Conservation (phyloP, 2,329 filamentous ascomycete species). For the Penicillium sp. region DNA sequence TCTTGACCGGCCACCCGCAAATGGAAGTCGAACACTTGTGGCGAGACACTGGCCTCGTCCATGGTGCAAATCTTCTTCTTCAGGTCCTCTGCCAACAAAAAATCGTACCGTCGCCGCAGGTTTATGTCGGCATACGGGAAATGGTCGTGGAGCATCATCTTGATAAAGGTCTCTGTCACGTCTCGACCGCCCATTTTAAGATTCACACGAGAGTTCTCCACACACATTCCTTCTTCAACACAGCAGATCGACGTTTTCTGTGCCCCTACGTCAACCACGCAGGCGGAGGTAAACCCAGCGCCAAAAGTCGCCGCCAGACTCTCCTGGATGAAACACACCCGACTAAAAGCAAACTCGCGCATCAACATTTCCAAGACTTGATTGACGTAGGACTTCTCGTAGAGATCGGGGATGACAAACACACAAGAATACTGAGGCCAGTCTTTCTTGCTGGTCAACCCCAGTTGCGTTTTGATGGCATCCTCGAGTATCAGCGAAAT, state of each 20-base stretch:
- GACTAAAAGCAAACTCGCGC: slow-evolving; percentile 80
- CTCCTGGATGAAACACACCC: slow-evolving; percentile 92
- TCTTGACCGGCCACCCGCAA: slow-evolving; percentile 80
- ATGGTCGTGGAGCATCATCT: slow-evolving; percentile 95
- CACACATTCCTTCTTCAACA: slow-evolving; percentile 89
- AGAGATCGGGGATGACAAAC: slow-evolving; percentile 94
- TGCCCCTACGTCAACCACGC: slow-evolving; percentile 91
- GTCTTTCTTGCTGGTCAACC: slow-evolving; percentile 67
- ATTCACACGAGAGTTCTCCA: slow-evolving; percentile 92
- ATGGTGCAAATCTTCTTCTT: slow-evolving; percentile 92
- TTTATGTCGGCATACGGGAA: slow-evolving; percentile 97
- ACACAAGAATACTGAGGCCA: slow-evolving; percentile 92
- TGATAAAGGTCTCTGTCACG: slow-evolving; percentile 88
- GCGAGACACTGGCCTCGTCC: slow-evolving; percentile 81
- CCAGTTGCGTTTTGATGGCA: slow-evolving; percentile 78
- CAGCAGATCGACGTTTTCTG: slow-evolving; percentile 97
- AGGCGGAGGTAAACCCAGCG: slow-evolving; percentile 87
- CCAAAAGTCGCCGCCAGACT: slow-evolving; percentile 92
- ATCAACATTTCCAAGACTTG: slow-evolving; percentile 78
- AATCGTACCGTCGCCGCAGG: slow-evolving; percentile 81
- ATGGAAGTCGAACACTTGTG: slow-evolving; percentile 85
- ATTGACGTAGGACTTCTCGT: slow-evolving; percentile 89
- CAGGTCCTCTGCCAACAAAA: slow-evolving; percentile 85
- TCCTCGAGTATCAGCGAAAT: slow-evolving; percentile 82
- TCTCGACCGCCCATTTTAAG: slow-evolving; percentile 90